Evolutionary conservation across 805 yeast genomes (phyloP).

Genomic region (Cyberlindnera euphorbiiphila): DNA sequence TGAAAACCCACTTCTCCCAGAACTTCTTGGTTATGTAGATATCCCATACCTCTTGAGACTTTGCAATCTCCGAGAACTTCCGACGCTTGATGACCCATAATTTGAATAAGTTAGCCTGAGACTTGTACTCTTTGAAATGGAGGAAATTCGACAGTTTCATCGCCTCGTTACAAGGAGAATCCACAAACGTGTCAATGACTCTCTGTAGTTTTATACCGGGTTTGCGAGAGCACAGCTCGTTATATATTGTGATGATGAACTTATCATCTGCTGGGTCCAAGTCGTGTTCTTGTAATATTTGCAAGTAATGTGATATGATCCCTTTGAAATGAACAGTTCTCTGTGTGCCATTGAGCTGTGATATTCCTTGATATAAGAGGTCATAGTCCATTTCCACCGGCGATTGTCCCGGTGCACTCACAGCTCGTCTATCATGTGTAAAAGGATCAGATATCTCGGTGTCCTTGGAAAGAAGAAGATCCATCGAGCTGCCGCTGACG

Average conservation of each 20-base stretch:
- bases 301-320: slow-evolving; percentile 17
- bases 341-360: slow-evolving; percentile 9
- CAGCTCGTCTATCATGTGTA: slow-evolving; percentile 1
- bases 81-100: slow-evolving; percentile 23
- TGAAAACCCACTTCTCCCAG: slow-evolving; percentile 12
- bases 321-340: slow-evolving; percentile 18
- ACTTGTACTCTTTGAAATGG: slow-evolving; percentile 15
- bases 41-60: slow-evolving; percentile 19
- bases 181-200: slow-evolving; percentile 22
- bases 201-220: slow-evolving; percentile 11
- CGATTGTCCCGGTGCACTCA: slow-evolving; percentile 5
- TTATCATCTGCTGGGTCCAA: slow-evolving; percentile 17
- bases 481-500: slow-evolving; percentile 25
- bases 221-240: slow-evolving; percentile 15
- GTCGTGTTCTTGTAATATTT: slow-evolving; percentile 15
- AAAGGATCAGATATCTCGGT: slow-evolving; percentile 1
- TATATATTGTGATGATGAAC: slow-evolving; percentile 24
- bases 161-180: slow-evolving; percentile 23
- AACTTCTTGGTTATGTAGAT: slow-evolving; percentile 18
- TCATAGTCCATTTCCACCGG: slow-evolving; percentile 11
- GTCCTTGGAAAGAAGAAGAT: slow-evolving; percentile 9
- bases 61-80: slow-evolving; percentile 15
- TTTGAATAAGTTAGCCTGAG: slow-evolving; percentile 8
- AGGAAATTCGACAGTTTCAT: slow-evolving; percentile 24
- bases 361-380: slow-evolving; percentile 9